Evolutionary conservation across 495 filamentous ascomycete species (phyloP).

Genomic region (Parathielavia hyrcaniae): DNA sequence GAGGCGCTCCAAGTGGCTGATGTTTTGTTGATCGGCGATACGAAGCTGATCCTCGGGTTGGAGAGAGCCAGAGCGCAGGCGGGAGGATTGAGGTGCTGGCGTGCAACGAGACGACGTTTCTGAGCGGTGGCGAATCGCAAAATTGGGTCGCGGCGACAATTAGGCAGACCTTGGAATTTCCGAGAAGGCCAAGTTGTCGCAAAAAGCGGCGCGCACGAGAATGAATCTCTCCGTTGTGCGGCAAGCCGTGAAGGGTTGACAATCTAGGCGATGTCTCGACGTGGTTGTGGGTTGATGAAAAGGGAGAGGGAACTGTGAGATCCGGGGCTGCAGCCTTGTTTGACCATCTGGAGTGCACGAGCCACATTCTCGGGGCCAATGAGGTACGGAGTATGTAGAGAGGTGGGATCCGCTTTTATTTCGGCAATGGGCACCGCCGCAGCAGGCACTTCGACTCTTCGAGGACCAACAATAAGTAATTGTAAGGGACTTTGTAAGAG

Average conservation of each 20-base stretch:
- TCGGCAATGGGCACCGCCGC: too few relatives aligned
- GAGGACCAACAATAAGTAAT: too few relatives aligned
- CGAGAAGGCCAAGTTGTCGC: constrained; percentile 6
- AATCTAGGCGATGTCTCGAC: constrained; percentile 33
- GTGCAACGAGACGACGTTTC: neutral
- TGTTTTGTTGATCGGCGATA: neutral
- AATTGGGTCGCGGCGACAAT: neutral
- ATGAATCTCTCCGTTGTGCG: constrained; percentile 7
- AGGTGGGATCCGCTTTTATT: neutral
- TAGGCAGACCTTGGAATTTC: too few relatives aligned
- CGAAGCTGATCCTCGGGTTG: neutral
- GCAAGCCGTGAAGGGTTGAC: constrained; percentile 2
- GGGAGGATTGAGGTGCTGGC: neutral
- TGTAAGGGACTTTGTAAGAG: too few relatives aligned
- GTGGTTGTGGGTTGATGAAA: constrained; percentile 26
- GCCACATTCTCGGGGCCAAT: neutral
- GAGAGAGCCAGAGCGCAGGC: neutral
- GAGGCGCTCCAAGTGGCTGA: neutral
- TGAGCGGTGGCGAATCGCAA: constrained; percentile 5
- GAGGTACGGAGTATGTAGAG: neutral
- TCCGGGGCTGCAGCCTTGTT: constrained; percentile 24
- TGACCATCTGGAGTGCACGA: neutral
- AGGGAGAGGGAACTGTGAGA: constrained; percentile 29
- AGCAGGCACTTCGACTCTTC: too few relatives aligned
- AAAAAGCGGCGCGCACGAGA: constrained; percentile 8